Evolutionary conservation across 192 early-diverging fungal genomes (phyloP).

Genomic region (Coemansia pectinata): DNA sequence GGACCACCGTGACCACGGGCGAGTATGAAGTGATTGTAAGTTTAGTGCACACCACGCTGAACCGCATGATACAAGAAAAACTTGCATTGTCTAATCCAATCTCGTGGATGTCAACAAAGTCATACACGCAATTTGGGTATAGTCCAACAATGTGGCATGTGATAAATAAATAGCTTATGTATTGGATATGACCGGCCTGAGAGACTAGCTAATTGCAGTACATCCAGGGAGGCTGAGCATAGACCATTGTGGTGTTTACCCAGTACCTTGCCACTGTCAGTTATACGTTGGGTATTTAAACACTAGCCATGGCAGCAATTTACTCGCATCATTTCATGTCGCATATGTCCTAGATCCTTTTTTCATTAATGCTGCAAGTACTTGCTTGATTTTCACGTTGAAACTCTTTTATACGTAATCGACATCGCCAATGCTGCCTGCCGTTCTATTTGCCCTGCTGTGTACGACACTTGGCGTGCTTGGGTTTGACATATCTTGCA

Average conservation of each 20-base stretch:
- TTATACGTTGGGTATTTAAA: neutral
- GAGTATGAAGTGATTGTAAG: neutral
- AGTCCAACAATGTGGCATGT: neutral
- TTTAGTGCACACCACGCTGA: neutral
- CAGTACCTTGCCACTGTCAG: neutral
- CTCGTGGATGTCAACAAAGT: neutral
- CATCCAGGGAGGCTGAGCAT: neutral
- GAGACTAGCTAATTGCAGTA: neutral
- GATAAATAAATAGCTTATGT: neutral
- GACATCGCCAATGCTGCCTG: neutral
- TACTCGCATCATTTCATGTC: neutral
- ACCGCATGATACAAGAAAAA: neutral
- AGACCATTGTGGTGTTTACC: neutral
- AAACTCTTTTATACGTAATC: neutral
- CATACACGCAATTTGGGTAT: neutral
- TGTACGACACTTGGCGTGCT: conserved; percentile 6
- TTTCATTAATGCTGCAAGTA: neutral
- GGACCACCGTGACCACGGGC: conserved; percentile 1
- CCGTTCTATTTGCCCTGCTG: conserved; percentile 2
- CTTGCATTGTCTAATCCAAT: neutral
- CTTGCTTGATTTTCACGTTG: neutral
- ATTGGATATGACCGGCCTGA: neutral
- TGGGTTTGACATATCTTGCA: conserved; percentile 53
- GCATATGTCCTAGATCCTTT: neutral
- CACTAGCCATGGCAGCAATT: neutral